A percentile compares a stretch with the other conserved stretches of the same genome.
These are phyloP conservation scores for Backusella luteola DNA, from an alignment of 192 early-diverging fungal species.

Conservation along the genomic window DNA sequence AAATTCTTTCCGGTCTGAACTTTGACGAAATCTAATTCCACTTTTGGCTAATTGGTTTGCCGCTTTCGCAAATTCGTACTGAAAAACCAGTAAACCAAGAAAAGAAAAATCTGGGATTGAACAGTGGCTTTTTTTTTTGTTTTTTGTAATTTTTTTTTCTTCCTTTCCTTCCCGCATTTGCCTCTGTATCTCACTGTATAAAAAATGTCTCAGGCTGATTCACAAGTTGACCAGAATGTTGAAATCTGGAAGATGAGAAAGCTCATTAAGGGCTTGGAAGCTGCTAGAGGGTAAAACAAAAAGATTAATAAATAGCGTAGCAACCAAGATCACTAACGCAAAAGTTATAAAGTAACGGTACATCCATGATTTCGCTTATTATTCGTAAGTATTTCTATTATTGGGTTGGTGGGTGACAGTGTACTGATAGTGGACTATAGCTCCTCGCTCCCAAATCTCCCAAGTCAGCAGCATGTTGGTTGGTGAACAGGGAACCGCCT, in stretches of 20 bases:
- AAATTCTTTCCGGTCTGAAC: too few relatives aligned
- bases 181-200: not conserved
- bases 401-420: not conserved
- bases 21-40: too few relatives aligned
- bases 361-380: slow-evolving; percentile 99
- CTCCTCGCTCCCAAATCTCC: slow-evolving; percentile 91
- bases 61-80: too few relatives aligned
- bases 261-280: slow-evolving; percentile 94
- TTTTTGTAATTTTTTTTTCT: not conserved
- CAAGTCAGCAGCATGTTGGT: slow-evolving; percentile 90
- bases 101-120: not conserved
- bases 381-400: slow-evolving; percentile 59
- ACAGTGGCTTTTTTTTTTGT: slow-evolving; percentile 65
- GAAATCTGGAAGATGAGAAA: slow-evolving; percentile 99
- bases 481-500: slow-evolving; percentile 98
- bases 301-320: not conserved
- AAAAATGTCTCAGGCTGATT: slow-evolving; percentile 12
- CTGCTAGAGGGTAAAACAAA: slow-evolving; percentile 78
- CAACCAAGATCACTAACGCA: not conserved
- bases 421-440: slow-evolving; percentile 16
- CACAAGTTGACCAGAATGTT: slow-evolving; percentile 65
- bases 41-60: too few relatives aligned
- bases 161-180: not conserved
- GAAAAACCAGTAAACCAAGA: too few relatives aligned
- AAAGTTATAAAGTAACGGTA: slow-evolving; percentile 73